phyloP scores from a whole-genome alignment of 805 yeast genomes.

The Candida corydali region DNA sequence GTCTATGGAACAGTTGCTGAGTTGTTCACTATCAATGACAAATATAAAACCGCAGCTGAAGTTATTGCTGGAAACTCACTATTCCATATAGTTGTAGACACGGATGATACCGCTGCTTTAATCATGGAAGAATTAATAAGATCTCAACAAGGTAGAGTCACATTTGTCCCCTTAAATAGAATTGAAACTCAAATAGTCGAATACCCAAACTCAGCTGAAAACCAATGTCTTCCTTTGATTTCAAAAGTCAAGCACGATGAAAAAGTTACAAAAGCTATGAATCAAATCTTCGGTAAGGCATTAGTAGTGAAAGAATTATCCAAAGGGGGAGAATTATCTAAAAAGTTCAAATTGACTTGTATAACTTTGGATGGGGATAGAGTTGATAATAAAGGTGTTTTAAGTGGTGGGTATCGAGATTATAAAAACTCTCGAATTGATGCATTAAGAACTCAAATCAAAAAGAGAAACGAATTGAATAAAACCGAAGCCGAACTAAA shows the following conservation, averaged over 20 bases:
- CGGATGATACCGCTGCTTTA: constrained; percentile 74
- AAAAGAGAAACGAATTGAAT: constrained; percentile 46
- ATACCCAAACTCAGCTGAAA: constrained; percentile 57
- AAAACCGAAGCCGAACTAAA: constrained; percentile 34
- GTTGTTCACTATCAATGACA: constrained; percentile 72
- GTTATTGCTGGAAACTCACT: constrained; percentile 83
- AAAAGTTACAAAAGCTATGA: constrained; percentile 59
- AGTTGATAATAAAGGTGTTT: constrained; percentile 76
- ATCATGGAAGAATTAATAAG: constrained; percentile 73
- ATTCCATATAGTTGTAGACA: constrained; percentile 87
- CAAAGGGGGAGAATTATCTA: constrained; percentile 65
- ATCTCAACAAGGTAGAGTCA: constrained; percentile 75
- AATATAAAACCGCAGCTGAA: constrained; percentile 82
- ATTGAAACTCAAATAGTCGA: constrained; percentile 35
- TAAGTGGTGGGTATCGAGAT: constrained; percentile 86
- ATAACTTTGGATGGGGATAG: constrained; percentile 92
- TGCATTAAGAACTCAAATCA: constrained; percentile 53
- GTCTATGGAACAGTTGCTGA: constrained; percentile 88
- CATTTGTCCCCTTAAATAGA: constrained; percentile 86
- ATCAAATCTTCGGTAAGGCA: constrained; percentile 76
- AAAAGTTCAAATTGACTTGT: constrained; percentile 57
- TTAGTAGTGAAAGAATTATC: constrained; percentile 70
- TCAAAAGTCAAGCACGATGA: constrained; percentile 63
- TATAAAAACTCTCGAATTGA: constrained; percentile 65
- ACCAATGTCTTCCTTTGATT: constrained; percentile 71